Evolutionary conservation across 257 asterid species (phyloP).

Genomic region (Solanum commersonii): DNA sequence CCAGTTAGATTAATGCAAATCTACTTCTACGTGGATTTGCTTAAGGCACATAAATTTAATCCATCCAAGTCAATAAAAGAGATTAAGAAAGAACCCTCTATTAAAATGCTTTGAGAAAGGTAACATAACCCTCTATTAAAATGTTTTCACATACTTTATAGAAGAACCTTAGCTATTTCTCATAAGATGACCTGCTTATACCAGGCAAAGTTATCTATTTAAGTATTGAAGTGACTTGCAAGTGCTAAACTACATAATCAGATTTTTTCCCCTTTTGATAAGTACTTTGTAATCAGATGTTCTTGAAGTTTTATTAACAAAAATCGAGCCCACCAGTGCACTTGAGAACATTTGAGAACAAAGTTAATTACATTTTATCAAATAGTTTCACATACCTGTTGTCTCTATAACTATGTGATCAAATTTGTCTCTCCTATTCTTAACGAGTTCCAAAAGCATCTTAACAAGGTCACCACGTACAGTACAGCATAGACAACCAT

Average conservation of each 20-base stretch:
- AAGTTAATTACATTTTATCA: background rate
- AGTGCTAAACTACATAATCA: background rate
- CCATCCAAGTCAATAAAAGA: background rate
- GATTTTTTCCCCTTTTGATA: background rate
- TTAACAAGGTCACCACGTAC: constrained; percentile 97
- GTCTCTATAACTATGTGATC: constrained; percentile 96
- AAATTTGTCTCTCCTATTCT: constrained; percentile 63
- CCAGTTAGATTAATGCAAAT: background rate
- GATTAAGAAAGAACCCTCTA: background rate
- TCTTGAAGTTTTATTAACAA: background rate
- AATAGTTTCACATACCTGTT: constrained; percentile 44
- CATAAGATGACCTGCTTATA: background rate
- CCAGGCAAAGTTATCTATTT: background rate
- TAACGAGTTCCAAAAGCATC: constrained; percentile 89
- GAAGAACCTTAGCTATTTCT: background rate
- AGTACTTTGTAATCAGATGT: background rate
- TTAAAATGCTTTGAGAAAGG: background rate
- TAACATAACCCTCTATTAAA: background rate
- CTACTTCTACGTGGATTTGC: background rate
- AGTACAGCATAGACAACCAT: constrained; percentile 94
- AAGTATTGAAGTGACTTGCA: background rate
- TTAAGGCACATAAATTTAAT: background rate
- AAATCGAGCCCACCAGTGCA: background rate
- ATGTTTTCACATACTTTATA: background rate
- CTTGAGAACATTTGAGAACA: background rate